Conservation (phyloP, 2,329 filamentous ascomycete genomes). For the Bipolaris oryzae region DNA sequence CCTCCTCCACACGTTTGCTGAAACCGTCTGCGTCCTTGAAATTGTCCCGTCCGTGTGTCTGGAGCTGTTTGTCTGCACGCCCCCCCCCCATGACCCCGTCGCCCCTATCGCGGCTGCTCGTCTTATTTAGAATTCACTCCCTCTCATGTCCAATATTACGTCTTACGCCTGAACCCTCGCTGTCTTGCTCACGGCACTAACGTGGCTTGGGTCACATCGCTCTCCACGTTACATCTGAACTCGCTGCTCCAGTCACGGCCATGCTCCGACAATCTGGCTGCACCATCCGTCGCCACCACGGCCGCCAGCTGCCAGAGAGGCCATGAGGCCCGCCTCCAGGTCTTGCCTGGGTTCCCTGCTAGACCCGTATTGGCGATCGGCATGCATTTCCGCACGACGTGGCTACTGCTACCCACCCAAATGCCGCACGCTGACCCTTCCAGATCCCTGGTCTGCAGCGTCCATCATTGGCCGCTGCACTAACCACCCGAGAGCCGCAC, state of each 20-base stretch:
- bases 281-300: conserved; percentile 4
- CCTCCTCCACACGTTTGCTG: conserved; percentile 2
- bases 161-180: conserved; percentile 15
- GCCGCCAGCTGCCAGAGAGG: background rate
- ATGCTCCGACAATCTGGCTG: conserved; percentile 5
- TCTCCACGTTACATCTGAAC: conserved; percentile 18
- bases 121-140: conserved; percentile 1
- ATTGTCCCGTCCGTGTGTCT: conserved; percentile 1
- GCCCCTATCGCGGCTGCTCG: background rate
- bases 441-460: conserved; percentile 1
- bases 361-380: conserved; percentile 5
- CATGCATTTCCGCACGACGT: conserved; percentile 16
- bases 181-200: conserved; percentile 10
- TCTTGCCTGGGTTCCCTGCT: conserved; percentile 1
- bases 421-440: conserved; percentile 26
- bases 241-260: conserved; percentile 17
- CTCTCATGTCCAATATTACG: conserved; percentile 21
- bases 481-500: conserved; percentile 18
- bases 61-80: background rate
- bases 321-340: conserved; percentile 8
- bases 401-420: conserved; percentile 18
- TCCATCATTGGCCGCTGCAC: conserved; percentile 22
- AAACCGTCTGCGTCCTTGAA: background rate
- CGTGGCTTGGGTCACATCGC: conserved; percentile 24
- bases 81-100: background rate